Percentiles rank a stretch among this genome's conserved stretches.
Evolutionary conservation across 495 filamentous ascomycete genomes (phyloP).

Genomic region (Penicillium paxilli): DNA sequence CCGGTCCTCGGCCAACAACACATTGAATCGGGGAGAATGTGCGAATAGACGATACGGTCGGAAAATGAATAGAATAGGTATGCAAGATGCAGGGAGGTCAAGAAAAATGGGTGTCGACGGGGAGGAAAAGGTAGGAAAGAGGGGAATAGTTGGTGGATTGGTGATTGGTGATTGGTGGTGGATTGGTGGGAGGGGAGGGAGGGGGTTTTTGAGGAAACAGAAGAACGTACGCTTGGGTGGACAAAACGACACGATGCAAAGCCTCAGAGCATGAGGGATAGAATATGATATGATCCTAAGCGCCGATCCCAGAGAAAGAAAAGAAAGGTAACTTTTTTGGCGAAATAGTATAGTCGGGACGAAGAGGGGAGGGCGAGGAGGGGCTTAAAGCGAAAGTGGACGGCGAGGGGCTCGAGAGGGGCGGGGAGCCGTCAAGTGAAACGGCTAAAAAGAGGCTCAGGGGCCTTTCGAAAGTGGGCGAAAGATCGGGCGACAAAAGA

Average conservation of each 20-base stretch:
- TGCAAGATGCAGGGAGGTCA: background rate
- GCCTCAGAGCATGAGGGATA: conserved; percentile 42
- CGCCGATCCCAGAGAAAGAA: conserved; percentile 25
- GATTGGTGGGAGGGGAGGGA: conserved; percentile 18
- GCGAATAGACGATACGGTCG: conserved; percentile 6
- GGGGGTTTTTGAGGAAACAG: conserved; percentile 15
- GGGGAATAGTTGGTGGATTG: background rate
- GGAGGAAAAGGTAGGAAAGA: background rate
- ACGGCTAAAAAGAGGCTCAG: conserved; percentile 1
- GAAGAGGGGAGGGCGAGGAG: conserved; percentile 25
- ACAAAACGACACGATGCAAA: conserved; percentile 35
- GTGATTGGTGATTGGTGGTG: conserved; percentile 7
- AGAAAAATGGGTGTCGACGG: background rate
- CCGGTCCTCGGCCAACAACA: conserved; percentile 11
- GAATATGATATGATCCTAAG: conserved; percentile 24
- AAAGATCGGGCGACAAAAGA: conserved; percentile 1
- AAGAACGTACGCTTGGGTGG: conserved; percentile 42
- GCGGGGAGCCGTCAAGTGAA: conserved; percentile 5
- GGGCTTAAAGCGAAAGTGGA: conserved; percentile 31
- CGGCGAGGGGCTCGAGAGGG: conserved; percentile 20
- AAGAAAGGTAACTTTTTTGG: conserved; percentile 26
- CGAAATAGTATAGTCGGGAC: conserved; percentile 14
- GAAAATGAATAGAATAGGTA: conserved; percentile 3
- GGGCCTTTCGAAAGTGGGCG: conserved; percentile 1
- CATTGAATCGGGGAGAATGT: conserved; percentile 3